These are phyloP conservation scores for Suillus fuscotomentosus DNA, from an alignment of 768 basidiomycete species.

Conservation along the genomic window DNA sequence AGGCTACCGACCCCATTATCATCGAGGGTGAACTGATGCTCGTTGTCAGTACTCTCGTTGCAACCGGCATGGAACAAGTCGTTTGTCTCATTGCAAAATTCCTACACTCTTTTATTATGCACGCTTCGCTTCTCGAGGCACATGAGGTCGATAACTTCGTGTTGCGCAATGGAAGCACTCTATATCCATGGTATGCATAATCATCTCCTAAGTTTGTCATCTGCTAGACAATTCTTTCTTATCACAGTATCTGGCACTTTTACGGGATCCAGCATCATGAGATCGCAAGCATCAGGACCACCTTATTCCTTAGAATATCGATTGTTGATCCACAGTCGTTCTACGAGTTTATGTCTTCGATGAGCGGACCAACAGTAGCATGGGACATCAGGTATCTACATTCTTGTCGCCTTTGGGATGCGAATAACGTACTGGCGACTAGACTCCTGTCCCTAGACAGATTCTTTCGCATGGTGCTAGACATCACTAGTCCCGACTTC, in stretches of 20 bases:
- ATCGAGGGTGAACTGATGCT: constrained; percentile 56
- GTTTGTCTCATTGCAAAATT: constrained; percentile 60
- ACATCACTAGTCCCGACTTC: constrained; percentile 63
- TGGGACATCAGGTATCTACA: constrained; percentile 26
- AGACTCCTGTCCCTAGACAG: constrained; percentile 23
- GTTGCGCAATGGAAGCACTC: constrained; percentile 53
- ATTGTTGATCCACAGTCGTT: constrained; percentile 67
- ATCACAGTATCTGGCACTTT: constrained; percentile 60
- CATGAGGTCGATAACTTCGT: constrained; percentile 77
- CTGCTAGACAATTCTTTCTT: constrained; percentile 1
- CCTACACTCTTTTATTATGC: constrained; percentile 55
- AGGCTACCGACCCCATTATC: constrained; percentile 56
- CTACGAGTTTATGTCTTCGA: constrained; percentile 44
- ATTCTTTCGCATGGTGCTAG: constrained; percentile 64
- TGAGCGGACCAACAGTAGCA: background rate
- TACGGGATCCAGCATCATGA: constrained; percentile 60
- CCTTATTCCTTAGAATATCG: constrained; percentile 56
- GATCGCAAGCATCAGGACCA: constrained; percentile 52
- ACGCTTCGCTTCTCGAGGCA: constrained; percentile 58
- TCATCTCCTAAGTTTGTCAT: background rate
- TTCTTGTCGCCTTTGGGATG: constrained; percentile 30
- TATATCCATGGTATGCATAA: constrained; percentile 54
- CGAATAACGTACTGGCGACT: constrained; percentile 41
- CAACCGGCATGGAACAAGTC: constrained; percentile 47
- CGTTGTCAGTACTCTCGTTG: constrained; percentile 51